Percentiles rank a stretch among this genome's conserved stretches.
phyloP scores from a whole-genome alignment of 345 rosid genomes.

The Salix exigua region DNA sequence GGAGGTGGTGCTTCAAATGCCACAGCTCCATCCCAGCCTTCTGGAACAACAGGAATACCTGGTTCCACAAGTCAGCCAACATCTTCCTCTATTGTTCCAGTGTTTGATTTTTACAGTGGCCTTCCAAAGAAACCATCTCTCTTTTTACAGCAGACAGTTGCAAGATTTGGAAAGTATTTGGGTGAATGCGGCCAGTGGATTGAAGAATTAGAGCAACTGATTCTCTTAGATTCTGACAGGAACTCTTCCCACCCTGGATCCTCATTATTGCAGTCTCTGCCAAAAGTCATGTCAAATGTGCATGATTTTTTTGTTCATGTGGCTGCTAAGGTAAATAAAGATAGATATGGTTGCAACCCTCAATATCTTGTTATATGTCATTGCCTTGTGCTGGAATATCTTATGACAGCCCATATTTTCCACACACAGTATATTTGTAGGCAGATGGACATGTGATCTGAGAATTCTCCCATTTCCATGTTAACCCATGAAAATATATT shows the following conservation, averaged over 20 bases:
- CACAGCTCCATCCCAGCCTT: slow-evolving; percentile 55
- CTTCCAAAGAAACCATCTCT: slow-evolving; percentile 87
- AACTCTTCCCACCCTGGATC: slow-evolving; percentile 47
- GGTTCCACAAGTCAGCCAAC: slow-evolving; percentile 56
- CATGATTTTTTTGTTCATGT: slow-evolving; percentile 90
- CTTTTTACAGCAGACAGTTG: slow-evolving; percentile 73
- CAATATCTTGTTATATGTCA: neutral
- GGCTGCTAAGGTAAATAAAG: slow-evolving; percentile 79
- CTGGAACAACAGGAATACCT: slow-evolving; percentile 48
- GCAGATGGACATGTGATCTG: neutral
- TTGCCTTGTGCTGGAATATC: neutral
- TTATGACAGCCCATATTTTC: neutral
- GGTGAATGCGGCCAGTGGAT: slow-evolving; percentile 82
- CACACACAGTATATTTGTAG: neutral
- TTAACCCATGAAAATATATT: neutral
- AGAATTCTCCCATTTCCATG: neutral
- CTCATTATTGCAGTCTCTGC: slow-evolving; percentile 76
- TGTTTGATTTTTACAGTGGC: slow-evolving; percentile 81
- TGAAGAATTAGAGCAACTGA: slow-evolving; percentile 89
- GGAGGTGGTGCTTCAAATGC: slow-evolving; percentile 43
- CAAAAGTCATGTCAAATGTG: slow-evolving; percentile 82
- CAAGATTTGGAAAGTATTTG: slow-evolving; percentile 82
- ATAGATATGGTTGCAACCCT: neutral
- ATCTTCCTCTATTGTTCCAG: slow-evolving; percentile 47
- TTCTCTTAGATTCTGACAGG: slow-evolving; percentile 65